phyloP scores from a whole-genome alignment of 164 flowering plant genomes.

The Aristolochia contorta region DNA sequence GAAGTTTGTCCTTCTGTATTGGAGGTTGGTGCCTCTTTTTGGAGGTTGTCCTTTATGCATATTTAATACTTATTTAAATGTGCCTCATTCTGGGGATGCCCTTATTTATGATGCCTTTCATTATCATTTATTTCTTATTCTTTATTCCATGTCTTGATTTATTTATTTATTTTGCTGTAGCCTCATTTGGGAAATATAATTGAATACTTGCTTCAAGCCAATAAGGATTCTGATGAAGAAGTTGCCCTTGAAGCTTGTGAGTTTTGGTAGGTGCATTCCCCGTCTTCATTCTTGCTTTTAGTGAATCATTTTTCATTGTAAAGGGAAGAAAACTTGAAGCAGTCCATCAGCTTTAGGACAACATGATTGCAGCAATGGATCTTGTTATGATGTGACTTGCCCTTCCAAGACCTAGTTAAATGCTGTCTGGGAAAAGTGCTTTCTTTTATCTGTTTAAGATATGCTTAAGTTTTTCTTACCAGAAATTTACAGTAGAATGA shows the following conservation, averaged over 20 bases:
- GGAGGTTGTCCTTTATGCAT: neutral
- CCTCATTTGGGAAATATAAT: slow-evolving; percentile 79
- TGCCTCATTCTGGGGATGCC: neutral
- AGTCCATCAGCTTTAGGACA: too few relatives aligned
- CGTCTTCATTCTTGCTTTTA: too few relatives aligned
- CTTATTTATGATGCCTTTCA: neutral
- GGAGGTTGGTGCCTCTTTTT: slow-evolving; percentile 46
- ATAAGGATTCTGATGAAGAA: slow-evolving; percentile 83
- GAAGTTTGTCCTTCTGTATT: slow-evolving; percentile 79
- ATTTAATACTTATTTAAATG: neutral
- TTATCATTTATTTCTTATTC: neutral
- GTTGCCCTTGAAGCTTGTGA: slow-evolving; percentile 99
- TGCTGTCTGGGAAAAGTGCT: too few relatives aligned
- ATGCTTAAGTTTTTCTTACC: too few relatives aligned
- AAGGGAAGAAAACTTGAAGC: too few relatives aligned
- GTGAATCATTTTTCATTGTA: too few relatives aligned
- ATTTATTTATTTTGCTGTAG: slow-evolving; percentile 42
- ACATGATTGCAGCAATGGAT: too few relatives aligned
- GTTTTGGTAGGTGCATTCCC: slow-evolving; percentile 60
- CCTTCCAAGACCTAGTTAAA: too few relatives aligned
- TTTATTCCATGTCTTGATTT: slow-evolving; percentile 3
- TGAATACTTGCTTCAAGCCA: slow-evolving; percentile 93
- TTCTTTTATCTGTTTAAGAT: too few relatives aligned
- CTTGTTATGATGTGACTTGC: too few relatives aligned
- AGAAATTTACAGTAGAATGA: too few relatives aligned